Evolutionary conservation across 345 rosid species (phyloP).

Genomic region (Corymbia maculata): DNA sequence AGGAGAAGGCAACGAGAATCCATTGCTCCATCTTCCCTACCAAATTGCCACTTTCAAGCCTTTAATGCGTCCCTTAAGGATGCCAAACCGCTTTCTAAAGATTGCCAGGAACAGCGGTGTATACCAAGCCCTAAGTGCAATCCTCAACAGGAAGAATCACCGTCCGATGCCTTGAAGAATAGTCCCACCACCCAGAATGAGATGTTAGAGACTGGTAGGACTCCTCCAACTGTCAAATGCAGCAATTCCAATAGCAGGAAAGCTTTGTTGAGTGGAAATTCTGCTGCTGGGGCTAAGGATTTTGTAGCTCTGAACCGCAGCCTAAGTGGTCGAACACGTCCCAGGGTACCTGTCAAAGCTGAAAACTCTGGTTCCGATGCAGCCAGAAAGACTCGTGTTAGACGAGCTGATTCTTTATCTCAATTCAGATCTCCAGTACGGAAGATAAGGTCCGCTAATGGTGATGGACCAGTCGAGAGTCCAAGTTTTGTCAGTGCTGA

Average conservation of each 20-base stretch:
- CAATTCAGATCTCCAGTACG: constrained; percentile 30
- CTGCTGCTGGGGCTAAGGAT: constrained; percentile 32
- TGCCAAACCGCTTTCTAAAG: constrained; percentile 11
- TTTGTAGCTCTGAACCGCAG: constrained; percentile 54
- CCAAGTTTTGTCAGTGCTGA: constrained; percentile 18
- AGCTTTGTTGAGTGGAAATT: constrained; percentile 25
- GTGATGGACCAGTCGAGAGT: constrained; percentile 27
- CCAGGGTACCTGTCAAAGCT: constrained; percentile 23
- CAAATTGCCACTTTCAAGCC: constrained; percentile 1
- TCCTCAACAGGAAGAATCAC: constrained; percentile 31
- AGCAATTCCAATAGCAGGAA: constrained; percentile 28
- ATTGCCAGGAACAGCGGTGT: constrained; percentile 9
- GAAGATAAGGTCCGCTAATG: constrained; percentile 45
- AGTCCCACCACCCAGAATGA: constrained; percentile 8
- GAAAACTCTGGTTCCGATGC: constrained; percentile 13
- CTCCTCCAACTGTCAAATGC: constrained; percentile 21
- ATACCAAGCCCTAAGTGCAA: constrained; percentile 16
- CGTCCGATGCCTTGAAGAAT: constrained; percentile 6
- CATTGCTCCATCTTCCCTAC: constrained; percentile 1
- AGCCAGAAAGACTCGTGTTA: constrained; percentile 21
- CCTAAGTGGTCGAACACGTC: constrained; percentile 29
- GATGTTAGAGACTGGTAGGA: constrained; percentile 16
- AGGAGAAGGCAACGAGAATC: constrained; percentile 22
- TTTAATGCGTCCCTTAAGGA: constrained; percentile 2
- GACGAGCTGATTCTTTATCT: constrained; percentile 30